Conservation (phyloP, 1,139 yeast species). For the Arxiozyma telluris region DNA sequence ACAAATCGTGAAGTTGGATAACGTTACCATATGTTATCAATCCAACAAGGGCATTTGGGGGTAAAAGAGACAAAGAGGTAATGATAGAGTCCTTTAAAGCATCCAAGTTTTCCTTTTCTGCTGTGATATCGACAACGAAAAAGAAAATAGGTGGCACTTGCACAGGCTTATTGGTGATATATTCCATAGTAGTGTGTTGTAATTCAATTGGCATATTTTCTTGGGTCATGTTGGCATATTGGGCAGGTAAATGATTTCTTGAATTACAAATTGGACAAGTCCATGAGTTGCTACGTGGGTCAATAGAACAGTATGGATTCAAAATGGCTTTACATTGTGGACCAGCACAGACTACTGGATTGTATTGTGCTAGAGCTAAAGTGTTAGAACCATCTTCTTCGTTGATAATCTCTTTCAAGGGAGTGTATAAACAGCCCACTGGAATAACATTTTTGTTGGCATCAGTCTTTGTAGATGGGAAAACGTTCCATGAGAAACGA, state of each 20-base stretch:
- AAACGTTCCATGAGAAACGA: constrained; percentile 81
- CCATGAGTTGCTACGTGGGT: constrained; percentile 78
- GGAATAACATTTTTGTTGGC: constrained; percentile 92
- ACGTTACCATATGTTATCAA: constrained; percentile 90
- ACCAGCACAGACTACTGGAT: constrained; percentile 77
- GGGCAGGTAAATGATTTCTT: constrained; percentile 83
- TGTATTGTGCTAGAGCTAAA: constrained; percentile 74
- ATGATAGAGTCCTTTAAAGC: constrained; percentile 83
- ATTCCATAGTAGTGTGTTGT: constrained; percentile 83
- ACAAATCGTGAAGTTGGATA: constrained; percentile 89
- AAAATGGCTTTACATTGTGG: constrained; percentile 76
- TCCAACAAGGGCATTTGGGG: constrained; percentile 90
- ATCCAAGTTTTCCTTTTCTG: constrained; percentile 84
- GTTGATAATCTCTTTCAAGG: constrained; percentile 71
- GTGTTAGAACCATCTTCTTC: constrained; percentile 3
- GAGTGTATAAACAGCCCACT: constrained; percentile 88
- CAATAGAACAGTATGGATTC: constrained; percentile 84
- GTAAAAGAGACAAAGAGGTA: constrained; percentile 72
- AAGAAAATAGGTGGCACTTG: constrained; percentile 88
- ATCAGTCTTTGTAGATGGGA: constrained; percentile 85
- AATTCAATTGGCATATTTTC: constrained; percentile 85
- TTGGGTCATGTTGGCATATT: constrained; percentile 75
- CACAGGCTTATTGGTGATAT: constrained; percentile 80
- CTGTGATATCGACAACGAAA: constrained; percentile 87
- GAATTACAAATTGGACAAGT: constrained; percentile 78